Evolutionary conservation across 139 green algal species (phyloP).

Genomic region (Desmodesmus armatus): DNA sequence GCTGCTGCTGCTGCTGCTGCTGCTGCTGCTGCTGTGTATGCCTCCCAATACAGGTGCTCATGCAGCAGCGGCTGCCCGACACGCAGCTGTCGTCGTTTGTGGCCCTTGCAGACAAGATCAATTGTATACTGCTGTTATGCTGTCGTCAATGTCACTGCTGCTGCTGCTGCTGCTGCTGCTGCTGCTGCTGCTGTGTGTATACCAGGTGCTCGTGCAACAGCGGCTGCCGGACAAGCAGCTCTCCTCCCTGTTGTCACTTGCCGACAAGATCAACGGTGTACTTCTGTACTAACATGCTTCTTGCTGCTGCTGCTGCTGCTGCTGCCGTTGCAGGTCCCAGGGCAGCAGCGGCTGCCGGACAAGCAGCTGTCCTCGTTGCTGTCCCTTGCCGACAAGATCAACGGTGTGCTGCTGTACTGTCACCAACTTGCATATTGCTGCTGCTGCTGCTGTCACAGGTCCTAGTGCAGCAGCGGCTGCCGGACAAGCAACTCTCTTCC

Average conservation of each 20-base stretch:
- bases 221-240: conserved; percentile 4
- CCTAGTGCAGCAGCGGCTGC: conserved; percentile 14
- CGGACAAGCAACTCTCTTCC: not conserved
- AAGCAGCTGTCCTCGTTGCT: conserved; percentile 18
- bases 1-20: not conserved
- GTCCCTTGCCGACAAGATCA: conserved; percentile 24
- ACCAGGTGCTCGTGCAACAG: conserved; percentile 21
- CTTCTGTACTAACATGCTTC: too few relatives aligned
- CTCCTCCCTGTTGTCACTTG: conserved; percentile 16
- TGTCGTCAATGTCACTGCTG: too few relatives aligned
- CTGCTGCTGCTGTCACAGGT: too few relatives aligned
- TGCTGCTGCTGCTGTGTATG: too few relatives aligned
- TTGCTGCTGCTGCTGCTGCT: not conserved
- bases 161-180: not conserved
- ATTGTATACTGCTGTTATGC: conserved; percentile 8
- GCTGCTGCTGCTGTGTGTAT: not conserved
- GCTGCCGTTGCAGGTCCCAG: not conserved
- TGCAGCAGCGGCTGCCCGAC: conserved; percentile 17
- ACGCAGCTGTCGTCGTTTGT: conserved; percentile 15
- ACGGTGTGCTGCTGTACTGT: not conserved
- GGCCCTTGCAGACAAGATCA: conserved; percentile 25
- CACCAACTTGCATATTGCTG: too few relatives aligned
- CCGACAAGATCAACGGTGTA: conserved; percentile 29
- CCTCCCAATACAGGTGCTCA: conserved; percentile 22
- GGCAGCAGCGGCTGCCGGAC: conserved; percentile 15